These are phyloP conservation scores for Lophium mytilinum DNA, from an alignment of 495 filamentous ascomycete genomes.

Conservation along the genomic window DNA sequence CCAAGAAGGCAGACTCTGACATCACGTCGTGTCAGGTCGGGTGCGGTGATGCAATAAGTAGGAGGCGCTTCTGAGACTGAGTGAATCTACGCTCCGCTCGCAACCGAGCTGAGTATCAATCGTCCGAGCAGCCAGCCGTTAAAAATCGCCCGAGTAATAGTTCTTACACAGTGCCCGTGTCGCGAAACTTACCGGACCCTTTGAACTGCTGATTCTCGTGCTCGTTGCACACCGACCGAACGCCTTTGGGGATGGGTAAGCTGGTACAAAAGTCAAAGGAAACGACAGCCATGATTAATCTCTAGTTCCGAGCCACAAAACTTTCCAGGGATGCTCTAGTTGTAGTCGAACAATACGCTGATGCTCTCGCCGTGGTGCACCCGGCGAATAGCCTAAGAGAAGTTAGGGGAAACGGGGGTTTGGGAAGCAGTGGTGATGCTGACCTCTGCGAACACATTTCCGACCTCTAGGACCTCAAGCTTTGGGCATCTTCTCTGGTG, in stretches of 20 bases:
- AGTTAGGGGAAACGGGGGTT: slow-evolving; percentile 2
- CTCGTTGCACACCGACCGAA: not conserved
- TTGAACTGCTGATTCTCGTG: not conserved
- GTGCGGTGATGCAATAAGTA: too few relatives aligned
- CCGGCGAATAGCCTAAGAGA: slow-evolving; percentile 69
- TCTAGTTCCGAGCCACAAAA: not conserved
- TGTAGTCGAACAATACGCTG: slow-evolving; percentile 91
- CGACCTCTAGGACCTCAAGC: slow-evolving; percentile 86
- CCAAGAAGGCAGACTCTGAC: too few relatives aligned
- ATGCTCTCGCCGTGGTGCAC: slow-evolving; percentile 98
- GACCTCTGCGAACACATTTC: slow-evolving; percentile 88
- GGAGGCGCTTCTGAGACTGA: too few relatives aligned
- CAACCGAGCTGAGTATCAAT: not conserved
- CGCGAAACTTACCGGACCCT: not conserved
- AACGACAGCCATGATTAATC: not conserved
- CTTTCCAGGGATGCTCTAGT: slow-evolving; percentile 38
- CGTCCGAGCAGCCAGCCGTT: not conserved
- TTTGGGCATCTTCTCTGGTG: slow-evolving; percentile 69
- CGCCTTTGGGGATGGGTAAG: not conserved
- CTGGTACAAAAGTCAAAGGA: not conserved
- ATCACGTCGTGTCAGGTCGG: too few relatives aligned
- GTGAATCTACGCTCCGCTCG: not conserved
- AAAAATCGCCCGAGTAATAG: not conserved
- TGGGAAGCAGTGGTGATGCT: slow-evolving; percentile 10
- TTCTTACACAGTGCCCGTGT: not conserved